Evolutionary conservation across 371 early-diverging fungal genomes (phyloP).

Genomic region (Mucor circinelloides): DNA sequence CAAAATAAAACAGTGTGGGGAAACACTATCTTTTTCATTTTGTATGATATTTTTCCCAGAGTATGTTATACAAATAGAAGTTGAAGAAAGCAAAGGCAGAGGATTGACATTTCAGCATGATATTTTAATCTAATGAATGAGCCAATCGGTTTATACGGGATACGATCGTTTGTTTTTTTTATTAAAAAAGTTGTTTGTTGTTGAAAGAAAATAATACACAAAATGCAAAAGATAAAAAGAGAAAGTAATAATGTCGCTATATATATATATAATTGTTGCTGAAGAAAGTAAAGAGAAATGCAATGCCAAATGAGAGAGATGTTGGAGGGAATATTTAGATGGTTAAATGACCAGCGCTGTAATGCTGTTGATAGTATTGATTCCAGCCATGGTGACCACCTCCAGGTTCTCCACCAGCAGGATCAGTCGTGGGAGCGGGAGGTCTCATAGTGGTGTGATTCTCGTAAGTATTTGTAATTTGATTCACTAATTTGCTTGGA

Average conservation of each 20-base stretch:
- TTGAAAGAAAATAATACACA: background rate
- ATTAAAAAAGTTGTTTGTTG: background rate
- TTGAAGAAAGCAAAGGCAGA: background rate
- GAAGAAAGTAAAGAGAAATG: background rate
- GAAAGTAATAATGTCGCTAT: background rate
- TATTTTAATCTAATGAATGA: background rate
- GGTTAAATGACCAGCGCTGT: slow-evolving; percentile 22
- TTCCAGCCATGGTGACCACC: slow-evolving; percentile 22
- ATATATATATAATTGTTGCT: background rate
- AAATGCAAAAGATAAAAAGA: background rate
- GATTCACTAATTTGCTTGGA: slow-evolving; percentile 14
- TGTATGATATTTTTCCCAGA: slow-evolving; percentile 7
- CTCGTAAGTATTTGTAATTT: slow-evolving; percentile 16
- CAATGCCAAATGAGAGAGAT: background rate
- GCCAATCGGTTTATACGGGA: background rate
- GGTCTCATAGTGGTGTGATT: slow-evolving; percentile 22
- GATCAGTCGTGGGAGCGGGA: slow-evolving; percentile 19
- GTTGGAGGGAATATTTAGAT: slow-evolving; percentile 10
- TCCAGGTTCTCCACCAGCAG: slow-evolving; percentile 13
- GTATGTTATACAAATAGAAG: background rate
- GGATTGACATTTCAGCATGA: background rate
- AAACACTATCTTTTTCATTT: slow-evolving; percentile 1
- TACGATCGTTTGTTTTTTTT: background rate
- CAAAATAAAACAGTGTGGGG: background rate
- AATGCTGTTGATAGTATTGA: slow-evolving; percentile 26